Percentiles rank a stretch among this genome's conserved stretches.
Conservation (phyloP, 2,329 filamentous ascomycete species). For the Aspergillus sp. region DNA sequence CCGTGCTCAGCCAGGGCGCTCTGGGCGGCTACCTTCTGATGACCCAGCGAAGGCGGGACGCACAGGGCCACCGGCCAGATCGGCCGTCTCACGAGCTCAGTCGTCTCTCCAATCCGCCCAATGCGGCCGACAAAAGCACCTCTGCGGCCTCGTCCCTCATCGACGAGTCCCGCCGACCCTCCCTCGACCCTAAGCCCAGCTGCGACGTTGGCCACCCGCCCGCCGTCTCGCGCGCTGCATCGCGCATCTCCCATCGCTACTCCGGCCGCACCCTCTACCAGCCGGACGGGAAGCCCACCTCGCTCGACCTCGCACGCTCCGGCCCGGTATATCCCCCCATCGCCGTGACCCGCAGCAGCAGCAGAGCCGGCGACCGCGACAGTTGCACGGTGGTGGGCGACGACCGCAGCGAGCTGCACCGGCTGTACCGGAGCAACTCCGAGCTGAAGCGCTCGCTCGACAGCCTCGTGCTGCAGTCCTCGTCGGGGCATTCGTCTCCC, state of each 20-base stretch:
- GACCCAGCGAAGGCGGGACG: slow-evolving; percentile 5
- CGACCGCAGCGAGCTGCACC: neutral
- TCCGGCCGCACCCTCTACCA: slow-evolving; percentile 31
- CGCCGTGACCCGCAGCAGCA: slow-evolving; percentile 6
- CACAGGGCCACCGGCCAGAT: slow-evolving; percentile 20
- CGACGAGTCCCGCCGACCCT: slow-evolving; percentile 12
- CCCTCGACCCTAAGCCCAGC: slow-evolving; percentile 13
- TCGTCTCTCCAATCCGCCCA: slow-evolving; percentile 13
- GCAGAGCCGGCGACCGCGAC: slow-evolving; percentile 4
- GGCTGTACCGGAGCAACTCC: slow-evolving; percentile 14
- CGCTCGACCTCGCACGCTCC: slow-evolving; percentile 22
- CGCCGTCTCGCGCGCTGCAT: slow-evolving; percentile 24
- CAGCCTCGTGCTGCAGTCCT: slow-evolving; percentile 20
- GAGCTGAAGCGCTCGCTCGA: slow-evolving; percentile 26
- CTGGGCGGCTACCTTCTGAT: slow-evolving; percentile 30
- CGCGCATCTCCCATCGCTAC: slow-evolving; percentile 29
- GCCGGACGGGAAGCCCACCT: slow-evolving; percentile 21
- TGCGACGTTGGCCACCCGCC: slow-evolving; percentile 17
- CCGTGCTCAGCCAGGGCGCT: slow-evolving; percentile 30
- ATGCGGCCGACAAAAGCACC: slow-evolving; percentile 4
- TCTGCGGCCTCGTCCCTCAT: slow-evolving; percentile 11
- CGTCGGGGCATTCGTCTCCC: slow-evolving; percentile 17
- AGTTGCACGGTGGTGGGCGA: slow-evolving; percentile 10
- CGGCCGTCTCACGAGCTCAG: slow-evolving; percentile 26
- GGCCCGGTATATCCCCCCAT: slow-evolving; percentile 11